Conservation (phyloP, 1,284 basidiomycete genomes). For the Trametes pubescens region DNA sequence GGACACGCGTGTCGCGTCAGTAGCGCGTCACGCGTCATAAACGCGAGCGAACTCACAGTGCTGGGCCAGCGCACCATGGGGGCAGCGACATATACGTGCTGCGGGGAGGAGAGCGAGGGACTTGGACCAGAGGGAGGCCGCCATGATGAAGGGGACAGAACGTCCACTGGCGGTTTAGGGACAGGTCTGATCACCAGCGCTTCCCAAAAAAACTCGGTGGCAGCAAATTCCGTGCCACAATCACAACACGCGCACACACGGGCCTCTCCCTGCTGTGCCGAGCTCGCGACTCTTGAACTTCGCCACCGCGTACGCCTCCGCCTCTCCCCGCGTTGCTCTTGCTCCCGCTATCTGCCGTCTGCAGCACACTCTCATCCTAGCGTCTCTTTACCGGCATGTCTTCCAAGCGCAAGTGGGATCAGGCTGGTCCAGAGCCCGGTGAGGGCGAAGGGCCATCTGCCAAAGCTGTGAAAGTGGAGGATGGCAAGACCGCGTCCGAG, state of each 20-base stretch:
- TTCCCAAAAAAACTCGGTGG: conserved; percentile 25
- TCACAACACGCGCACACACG: conserved; percentile 27
- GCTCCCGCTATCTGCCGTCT: not conserved
- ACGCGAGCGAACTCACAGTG: conserved; percentile 19
- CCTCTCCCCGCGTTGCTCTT: not conserved
- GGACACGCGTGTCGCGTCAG: conserved; percentile 2
- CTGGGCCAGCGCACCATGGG: conserved; percentile 7
- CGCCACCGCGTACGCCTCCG: not conserved
- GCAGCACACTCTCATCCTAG: not conserved
- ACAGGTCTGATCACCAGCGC: conserved; percentile 14
- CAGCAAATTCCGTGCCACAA: conserved; percentile 21
- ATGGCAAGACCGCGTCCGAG: conserved; percentile 71
- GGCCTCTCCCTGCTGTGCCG: conserved; percentile 8
- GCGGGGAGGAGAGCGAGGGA: conserved; percentile 20
- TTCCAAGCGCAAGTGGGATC: conserved; percentile 80
- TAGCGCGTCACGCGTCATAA: not conserved
- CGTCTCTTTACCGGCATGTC: conserved; percentile 48
- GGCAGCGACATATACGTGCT: conserved; percentile 23
- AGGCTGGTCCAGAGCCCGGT: conserved; percentile 58
- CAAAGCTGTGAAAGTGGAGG: conserved; percentile 62
- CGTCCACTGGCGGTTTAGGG: conserved; percentile 25
- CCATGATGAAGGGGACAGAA: conserved; percentile 31
- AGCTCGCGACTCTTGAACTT: conserved; percentile 5
- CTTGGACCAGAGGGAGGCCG: conserved; percentile 34
- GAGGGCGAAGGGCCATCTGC: conserved; percentile 47